These are phyloP conservation scores for Aspergillus sp. DNA, from an alignment of 2,329 filamentous ascomycete genomes.

Conservation along the genomic window DNA sequence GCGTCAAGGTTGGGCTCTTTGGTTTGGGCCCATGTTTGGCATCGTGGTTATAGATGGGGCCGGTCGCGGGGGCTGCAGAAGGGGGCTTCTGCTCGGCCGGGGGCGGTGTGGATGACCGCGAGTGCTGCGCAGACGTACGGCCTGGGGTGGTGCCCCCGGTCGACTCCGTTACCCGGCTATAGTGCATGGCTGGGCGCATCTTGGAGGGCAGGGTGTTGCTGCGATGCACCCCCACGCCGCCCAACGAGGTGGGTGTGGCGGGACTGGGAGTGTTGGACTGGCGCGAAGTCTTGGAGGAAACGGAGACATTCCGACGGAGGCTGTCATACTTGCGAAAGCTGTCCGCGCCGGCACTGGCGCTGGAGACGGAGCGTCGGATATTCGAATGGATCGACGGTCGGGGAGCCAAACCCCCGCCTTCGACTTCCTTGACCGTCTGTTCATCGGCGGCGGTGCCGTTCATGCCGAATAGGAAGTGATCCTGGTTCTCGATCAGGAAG, in stretches of 20 bases:
- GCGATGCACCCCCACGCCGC: constrained; percentile 60
- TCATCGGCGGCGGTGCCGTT: constrained; percentile 97
- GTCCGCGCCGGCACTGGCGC: constrained; percentile 82
- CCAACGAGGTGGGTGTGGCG: constrained; percentile 54
- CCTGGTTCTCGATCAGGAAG: constrained; percentile 97
- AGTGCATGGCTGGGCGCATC: constrained; percentile 74
- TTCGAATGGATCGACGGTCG: constrained; percentile 50
- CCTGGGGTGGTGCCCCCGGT: constrained; percentile 44
- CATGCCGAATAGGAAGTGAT: constrained; percentile 98
- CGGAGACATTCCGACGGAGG: constrained; percentile 84
- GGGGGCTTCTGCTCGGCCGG: constrained; percentile 17
- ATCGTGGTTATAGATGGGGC: constrained; percentile 27
- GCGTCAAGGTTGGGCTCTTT: constrained; percentile 7
- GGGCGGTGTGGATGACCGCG: constrained; percentile 29
- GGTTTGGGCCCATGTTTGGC: constrained; percentile 32
- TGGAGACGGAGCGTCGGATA: constrained; percentile 75
- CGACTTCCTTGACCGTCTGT: constrained; percentile 63
- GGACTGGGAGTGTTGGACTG: constrained; percentile 72
- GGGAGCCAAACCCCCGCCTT: constrained; percentile 64
- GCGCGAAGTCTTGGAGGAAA: constrained; percentile 82
- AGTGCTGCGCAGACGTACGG: constrained; percentile 28
- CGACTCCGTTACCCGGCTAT: constrained; percentile 57
- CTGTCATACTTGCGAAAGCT: constrained; percentile 75
- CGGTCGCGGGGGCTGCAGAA: constrained; percentile 12
- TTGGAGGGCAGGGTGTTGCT: constrained; percentile 96